Percentiles rank a stretch among this genome's conserved stretches.
Conservation (phyloP, 2,329 filamentous ascomycete genomes). For the Xylariales sp. region DNA sequence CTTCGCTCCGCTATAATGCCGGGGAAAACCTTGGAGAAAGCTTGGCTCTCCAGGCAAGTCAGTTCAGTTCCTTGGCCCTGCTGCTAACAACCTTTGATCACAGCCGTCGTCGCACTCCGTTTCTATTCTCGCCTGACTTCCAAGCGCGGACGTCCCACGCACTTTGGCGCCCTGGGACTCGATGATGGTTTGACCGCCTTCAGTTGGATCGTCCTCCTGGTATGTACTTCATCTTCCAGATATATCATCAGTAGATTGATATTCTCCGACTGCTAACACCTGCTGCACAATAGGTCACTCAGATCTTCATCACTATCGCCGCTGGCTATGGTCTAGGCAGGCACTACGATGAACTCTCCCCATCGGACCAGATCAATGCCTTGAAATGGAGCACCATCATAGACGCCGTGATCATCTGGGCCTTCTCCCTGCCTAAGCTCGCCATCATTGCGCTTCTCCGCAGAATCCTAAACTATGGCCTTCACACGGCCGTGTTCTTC, state of each 20-base stretch:
- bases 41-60: no score
- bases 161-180: constrained; percentile 4
- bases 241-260: no score
- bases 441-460: constrained; percentile 2
- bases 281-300: no score
- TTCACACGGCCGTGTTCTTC: background rate
- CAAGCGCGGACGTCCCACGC: background rate
- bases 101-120: constrained; percentile 1
- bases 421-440: constrained; percentile 5
- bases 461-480: background rate
- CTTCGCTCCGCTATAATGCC: background rate
- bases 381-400: constrained; percentile 7
- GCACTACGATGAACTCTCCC: constrained; percentile 1
- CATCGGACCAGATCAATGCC: background rate
- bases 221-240: background rate
- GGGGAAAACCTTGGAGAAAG: no score
- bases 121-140: constrained; percentile 2
- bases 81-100: background rate
- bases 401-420: constrained; percentile 5
- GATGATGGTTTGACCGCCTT: constrained; percentile 2
- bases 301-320: constrained; percentile 4
- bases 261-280: no score
- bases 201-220: constrained; percentile 3
- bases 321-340: background rate
- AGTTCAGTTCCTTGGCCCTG: no score